phyloP scores from a whole-genome alignment of 768 basidiomycete species.

The Piloderma croceum region DNA sequence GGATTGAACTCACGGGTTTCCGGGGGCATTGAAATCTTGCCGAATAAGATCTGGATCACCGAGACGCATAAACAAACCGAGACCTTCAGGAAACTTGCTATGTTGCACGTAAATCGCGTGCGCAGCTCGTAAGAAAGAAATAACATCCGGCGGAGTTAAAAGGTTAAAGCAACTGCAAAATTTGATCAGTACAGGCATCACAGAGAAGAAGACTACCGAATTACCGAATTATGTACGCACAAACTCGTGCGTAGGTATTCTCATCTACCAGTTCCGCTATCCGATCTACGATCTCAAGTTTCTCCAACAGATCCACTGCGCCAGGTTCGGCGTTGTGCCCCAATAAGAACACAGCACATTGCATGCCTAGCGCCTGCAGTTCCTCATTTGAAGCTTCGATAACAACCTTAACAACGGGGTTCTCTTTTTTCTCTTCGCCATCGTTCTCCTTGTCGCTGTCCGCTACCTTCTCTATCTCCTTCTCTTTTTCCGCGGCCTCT shows the following conservation, averaged over 20 bases:
- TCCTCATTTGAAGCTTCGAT: constrained; percentile 74
- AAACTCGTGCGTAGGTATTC: constrained; percentile 85
- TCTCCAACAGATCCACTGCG: constrained; percentile 91
- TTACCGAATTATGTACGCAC: constrained; percentile 95
- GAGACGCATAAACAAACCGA: constrained; percentile 79
- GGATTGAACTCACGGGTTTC: constrained; percentile 61
- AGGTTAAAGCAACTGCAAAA: constrained; percentile 88
- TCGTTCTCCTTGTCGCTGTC: no score
- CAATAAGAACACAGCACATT: constrained; percentile 86
- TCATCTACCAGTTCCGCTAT: constrained; percentile 77
- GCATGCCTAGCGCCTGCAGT: constrained; percentile 67
- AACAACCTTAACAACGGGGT: no score
- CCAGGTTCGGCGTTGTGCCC: constrained; percentile 97
- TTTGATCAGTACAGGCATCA: no score
- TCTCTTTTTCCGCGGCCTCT: constrained; percentile 16
- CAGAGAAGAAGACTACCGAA: no score
- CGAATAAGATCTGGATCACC: constrained; percentile 75
- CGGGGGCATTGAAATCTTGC: constrained; percentile 84
- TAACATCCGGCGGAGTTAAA: constrained; percentile 88
- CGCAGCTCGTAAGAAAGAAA: constrained; percentile 81
- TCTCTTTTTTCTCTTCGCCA: no score
- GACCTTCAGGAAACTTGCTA: constrained; percentile 85
- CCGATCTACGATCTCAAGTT: constrained; percentile 82
- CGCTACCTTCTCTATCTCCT: constrained; percentile 30
- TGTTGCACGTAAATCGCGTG: constrained; percentile 86